These are phyloP conservation scores for Tylopilus intermedius DNA, from an alignment of 768 basidiomycete genomes.

Conservation along the genomic window DNA sequence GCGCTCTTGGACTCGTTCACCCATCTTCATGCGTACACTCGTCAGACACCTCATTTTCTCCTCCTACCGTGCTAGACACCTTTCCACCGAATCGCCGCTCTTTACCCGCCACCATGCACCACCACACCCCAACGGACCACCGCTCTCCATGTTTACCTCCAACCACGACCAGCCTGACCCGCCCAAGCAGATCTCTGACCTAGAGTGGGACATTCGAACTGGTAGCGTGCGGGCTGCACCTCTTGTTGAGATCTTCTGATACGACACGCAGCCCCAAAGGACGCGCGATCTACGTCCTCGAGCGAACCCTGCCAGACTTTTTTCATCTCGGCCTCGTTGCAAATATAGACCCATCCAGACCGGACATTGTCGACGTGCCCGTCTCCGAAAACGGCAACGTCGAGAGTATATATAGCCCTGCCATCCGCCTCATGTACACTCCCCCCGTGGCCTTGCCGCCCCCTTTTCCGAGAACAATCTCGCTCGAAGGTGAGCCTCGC, in stretches of 20 bases:
- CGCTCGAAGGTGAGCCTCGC: conserved; percentile 56
- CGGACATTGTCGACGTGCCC: conserved; percentile 26
- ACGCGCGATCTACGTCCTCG: conserved; percentile 63
- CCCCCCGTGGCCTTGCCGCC: conserved; percentile 62
- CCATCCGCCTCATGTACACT: conserved; percentile 59
- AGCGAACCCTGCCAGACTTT: conserved; percentile 67
- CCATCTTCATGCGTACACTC: conserved; percentile 12
- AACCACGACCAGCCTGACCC: conserved; percentile 10
- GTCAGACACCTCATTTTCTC: neutral
- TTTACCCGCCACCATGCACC: conserved; percentile 6
- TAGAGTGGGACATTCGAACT: conserved; percentile 75
- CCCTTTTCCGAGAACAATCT: conserved; percentile 65
- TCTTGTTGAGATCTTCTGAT: conserved; percentile 25
- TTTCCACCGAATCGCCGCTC: conserved; percentile 14
- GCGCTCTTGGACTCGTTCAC: neutral
- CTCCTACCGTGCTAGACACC: neutral
- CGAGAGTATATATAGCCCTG: conserved; percentile 58
- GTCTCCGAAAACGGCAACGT: conserved; percentile 27
- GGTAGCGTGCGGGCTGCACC: conserved; percentile 37
- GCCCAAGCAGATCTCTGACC: conserved; percentile 46
- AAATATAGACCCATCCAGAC: conserved; percentile 42
- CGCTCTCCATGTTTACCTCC: conserved; percentile 22
- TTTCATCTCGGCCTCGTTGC: conserved; percentile 64
- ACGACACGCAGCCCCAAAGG: conserved; percentile 41
- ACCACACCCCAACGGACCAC: conserved; percentile 8